Conservation (phyloP, 176 grass and related monocot species). For the Cocos nucifera region DNA sequence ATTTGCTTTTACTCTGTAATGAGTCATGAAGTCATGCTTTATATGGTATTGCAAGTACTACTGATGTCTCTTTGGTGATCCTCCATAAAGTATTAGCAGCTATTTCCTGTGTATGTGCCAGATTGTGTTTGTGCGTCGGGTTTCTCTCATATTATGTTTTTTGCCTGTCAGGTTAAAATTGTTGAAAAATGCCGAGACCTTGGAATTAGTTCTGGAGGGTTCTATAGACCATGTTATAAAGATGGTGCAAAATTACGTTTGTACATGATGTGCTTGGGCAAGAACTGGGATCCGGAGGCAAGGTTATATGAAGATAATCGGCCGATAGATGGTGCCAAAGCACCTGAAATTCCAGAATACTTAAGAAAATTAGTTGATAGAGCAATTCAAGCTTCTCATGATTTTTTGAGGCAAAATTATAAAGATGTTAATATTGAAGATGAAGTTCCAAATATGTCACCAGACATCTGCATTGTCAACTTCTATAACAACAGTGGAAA, state of each 20-base stretch:
- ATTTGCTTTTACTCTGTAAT: too few relatives aligned
- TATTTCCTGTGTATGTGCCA: too few relatives aligned
- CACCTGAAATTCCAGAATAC: constrained; percentile 32
- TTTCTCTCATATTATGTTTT: background rate
- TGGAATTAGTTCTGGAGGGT: constrained; percentile 33
- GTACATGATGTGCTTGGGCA: constrained; percentile 55
- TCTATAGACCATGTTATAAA: constrained; percentile 48
- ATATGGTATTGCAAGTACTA: too few relatives aligned
- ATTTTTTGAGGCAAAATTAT: constrained; percentile 13
- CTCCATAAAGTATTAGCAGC: too few relatives aligned
- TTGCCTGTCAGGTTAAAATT: constrained; percentile 36
- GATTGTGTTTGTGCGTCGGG: too few relatives aligned
- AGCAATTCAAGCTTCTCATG: constrained; percentile 32
- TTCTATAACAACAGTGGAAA: constrained; percentile 30
- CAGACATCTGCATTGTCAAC: constrained; percentile 60
- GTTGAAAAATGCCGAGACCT: constrained; percentile 31
- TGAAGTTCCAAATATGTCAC: constrained; percentile 37
- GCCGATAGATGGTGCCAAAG: constrained; percentile 23
- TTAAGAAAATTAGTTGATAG: constrained; percentile 23
- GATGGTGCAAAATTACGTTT: constrained; percentile 33
- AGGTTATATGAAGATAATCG: constrained; percentile 21
- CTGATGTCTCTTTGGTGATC: too few relatives aligned
- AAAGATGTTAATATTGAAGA: background rate
- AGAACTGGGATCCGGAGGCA: constrained; percentile 56
- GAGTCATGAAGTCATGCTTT: too few relatives aligned